Conservation (phyloP, 2,329 filamentous ascomycete genomes). For the Fusarium torulosum region DNA sequence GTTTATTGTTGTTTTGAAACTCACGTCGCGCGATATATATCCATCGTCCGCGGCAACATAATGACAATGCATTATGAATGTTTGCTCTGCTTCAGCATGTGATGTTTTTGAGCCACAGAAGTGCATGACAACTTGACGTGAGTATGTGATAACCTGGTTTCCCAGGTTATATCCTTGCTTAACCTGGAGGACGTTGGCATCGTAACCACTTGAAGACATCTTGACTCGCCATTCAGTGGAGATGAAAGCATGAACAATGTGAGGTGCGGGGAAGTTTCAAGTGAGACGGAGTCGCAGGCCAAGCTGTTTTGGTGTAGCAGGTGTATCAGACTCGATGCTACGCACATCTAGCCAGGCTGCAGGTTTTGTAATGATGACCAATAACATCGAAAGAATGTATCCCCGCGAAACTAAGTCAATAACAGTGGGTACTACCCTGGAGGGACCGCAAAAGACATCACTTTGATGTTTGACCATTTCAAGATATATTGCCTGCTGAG, state of each 20-base stretch:
- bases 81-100: constrained; percentile 25
- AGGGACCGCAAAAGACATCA: constrained; percentile 16
- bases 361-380: constrained; percentile 25
- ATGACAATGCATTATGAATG: constrained; percentile 16
- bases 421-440: constrained; percentile 33
- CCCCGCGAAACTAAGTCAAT: constrained; percentile 34
- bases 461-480: constrained; percentile 8
- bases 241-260: constrained; percentile 22
- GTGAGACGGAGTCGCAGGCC: constrained; percentile 8
- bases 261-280: constrained; percentile 39
- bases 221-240: background rate
- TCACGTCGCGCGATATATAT: constrained; percentile 20
- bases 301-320: constrained; percentile 10
- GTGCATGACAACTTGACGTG: constrained; percentile 13
- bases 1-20: constrained; percentile 35
- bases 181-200: constrained; percentile 6
- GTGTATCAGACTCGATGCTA: constrained; percentile 23
- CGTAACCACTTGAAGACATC: constrained; percentile 2
- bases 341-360: constrained; percentile 10
- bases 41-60: constrained; percentile 35
- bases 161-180: constrained; percentile 3
- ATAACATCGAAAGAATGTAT: constrained; percentile 29
- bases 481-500: constrained; percentile 2
- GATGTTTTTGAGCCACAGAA: constrained; percentile 24
- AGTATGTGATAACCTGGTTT: background rate